phyloP scores from a whole-genome alignment of 495 filamentous ascomycete species.

The Lasiosphaeria ovina region DNA sequence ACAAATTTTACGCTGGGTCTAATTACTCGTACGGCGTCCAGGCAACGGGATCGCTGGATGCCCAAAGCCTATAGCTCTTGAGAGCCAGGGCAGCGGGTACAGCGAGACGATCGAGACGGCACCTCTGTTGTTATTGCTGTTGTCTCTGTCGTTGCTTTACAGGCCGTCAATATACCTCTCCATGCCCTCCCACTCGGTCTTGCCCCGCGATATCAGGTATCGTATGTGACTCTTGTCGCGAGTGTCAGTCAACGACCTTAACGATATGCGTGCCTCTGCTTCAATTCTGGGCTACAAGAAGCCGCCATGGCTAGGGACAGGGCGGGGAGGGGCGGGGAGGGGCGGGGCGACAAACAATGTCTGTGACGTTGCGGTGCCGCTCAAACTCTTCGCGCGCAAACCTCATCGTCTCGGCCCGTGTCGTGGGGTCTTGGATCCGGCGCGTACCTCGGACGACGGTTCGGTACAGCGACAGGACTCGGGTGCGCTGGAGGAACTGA shows the following conservation, averaged over 20 bases:
- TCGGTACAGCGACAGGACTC: slow-evolving; percentile 57
- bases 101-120: too few relatives aligned
- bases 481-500: slow-evolving; percentile 60
- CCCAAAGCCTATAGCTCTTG: too few relatives aligned
- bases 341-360: slow-evolving; percentile 53
- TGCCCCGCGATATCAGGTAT: slow-evolving; percentile 56
- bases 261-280: too few relatives aligned
- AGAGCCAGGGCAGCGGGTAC: too few relatives aligned
- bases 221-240: slow-evolving; percentile 46
- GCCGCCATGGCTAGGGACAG: too few relatives aligned
- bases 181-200: slow-evolving; percentile 60
- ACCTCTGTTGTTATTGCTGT: slow-evolving; percentile 1
- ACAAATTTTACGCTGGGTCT: too few relatives aligned
- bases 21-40: too few relatives aligned
- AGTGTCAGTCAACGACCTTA: slow-evolving; percentile 9
- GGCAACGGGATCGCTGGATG: too few relatives aligned
- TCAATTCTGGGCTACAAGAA: too few relatives aligned
- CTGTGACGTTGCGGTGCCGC: slow-evolving; percentile 65
- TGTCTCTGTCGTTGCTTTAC: slow-evolving; percentile 20
- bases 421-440: slow-evolving; percentile 48
- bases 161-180: slow-evolving; percentile 57
- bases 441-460: slow-evolving; percentile 52
- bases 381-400: slow-evolving; percentile 79
- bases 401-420: slow-evolving; percentile 62
- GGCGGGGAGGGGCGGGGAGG: too few relatives aligned